Evolutionary conservation across 2,329 filamentous ascomycete genomes (phyloP).

Genomic region (Pestalotiopsis sp.): DNA sequence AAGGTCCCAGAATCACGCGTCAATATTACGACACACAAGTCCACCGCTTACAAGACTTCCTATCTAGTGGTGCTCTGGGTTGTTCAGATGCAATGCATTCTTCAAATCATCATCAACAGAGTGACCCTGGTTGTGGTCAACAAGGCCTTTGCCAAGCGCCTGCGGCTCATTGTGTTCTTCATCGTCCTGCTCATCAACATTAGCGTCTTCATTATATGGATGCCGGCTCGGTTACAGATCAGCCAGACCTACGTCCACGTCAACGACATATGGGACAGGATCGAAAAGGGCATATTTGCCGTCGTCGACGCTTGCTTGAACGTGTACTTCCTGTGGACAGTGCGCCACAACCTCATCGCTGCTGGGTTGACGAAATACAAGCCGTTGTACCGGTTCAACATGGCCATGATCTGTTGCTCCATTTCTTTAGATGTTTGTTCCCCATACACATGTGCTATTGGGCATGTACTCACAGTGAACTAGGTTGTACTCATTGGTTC

Average conservation of each 20-base stretch:
- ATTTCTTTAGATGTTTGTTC: slow-evolving; percentile 42
- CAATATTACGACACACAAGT: not conserved
- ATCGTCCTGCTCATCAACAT: slow-evolving; percentile 54
- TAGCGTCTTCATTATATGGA: slow-evolving; percentile 56
- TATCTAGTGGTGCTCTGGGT: not conserved
- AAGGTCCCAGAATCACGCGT: not conserved
- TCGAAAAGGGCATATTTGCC: slow-evolving; percentile 54
- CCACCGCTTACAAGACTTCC: no score
- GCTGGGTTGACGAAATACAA: slow-evolving; percentile 53
- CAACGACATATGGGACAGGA: slow-evolving; percentile 55
- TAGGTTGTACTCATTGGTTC: slow-evolving; percentile 37
- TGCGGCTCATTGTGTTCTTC: slow-evolving; percentile 48
- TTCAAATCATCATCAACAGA: slow-evolving; percentile 59
- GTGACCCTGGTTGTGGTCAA: slow-evolving; percentile 48
- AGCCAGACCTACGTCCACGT: slow-evolving; percentile 42
- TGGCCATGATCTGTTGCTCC: slow-evolving; percentile 46
- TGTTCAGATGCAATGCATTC: slow-evolving; percentile 50
- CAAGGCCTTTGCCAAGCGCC: slow-evolving; percentile 32
- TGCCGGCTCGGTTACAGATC: slow-evolving; percentile 51
- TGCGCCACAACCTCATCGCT: slow-evolving; percentile 46
- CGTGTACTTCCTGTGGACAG: slow-evolving; percentile 50
- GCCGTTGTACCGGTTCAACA: slow-evolving; percentile 47
- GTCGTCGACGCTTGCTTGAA: slow-evolving; percentile 52
- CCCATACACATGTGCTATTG: not conserved
- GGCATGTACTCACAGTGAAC: not conserved